Percentiles rank a stretch among this genome's conserved stretches.
Conservation (phyloP, 2,329 filamentous ascomycete genomes). For the Pseudogymnoascus sp. region DNA sequence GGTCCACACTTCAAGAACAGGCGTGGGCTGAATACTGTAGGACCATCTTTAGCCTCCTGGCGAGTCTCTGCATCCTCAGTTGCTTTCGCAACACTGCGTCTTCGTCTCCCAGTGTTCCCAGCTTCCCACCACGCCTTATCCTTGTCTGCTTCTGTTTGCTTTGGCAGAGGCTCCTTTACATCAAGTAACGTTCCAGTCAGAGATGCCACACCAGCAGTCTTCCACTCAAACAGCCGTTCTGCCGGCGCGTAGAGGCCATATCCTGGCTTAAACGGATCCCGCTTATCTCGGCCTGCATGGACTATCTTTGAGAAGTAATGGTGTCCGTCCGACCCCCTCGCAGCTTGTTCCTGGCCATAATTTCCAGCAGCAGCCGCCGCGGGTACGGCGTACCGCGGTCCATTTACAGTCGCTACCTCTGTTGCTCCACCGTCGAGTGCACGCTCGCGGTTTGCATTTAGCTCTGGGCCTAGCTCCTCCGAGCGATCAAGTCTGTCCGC, state of each 20-base stretch:
- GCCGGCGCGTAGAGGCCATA: conserved; percentile 52
- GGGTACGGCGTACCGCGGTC: conserved; percentile 18
- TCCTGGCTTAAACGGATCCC: conserved; percentile 33
- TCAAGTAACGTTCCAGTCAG: conserved; percentile 51
- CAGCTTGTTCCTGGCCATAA: conserved; percentile 15
- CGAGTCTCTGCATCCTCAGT: not conserved
- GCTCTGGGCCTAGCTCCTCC: not conserved
- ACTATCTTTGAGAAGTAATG: conserved; percentile 26
- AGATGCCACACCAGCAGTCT: conserved; percentile 55
- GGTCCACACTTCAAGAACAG: conserved; percentile 87
- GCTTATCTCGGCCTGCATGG: conserved; percentile 18
- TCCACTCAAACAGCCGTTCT: conserved; percentile 65
- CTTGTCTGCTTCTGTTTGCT: conserved; percentile 35
- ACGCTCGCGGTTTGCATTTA: not conserved
- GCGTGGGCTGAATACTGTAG: conserved; percentile 72
- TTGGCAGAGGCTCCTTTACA: conserved; percentile 23
- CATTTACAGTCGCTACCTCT: conserved; percentile 20
- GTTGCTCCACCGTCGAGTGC: not conserved
- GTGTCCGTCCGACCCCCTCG: conserved; percentile 17
- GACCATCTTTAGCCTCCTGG: conserved; percentile 19
- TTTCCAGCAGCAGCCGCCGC: conserved; percentile 16
- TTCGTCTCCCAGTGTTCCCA: conserved; percentile 37
- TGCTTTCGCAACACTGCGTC: conserved; percentile 20
- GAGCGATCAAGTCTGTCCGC: not conserved
- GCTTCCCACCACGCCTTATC: conserved; percentile 73